phyloP scores from a whole-genome alignment of 129 eudicot species.

The Dittrichia graveolens region DNA sequence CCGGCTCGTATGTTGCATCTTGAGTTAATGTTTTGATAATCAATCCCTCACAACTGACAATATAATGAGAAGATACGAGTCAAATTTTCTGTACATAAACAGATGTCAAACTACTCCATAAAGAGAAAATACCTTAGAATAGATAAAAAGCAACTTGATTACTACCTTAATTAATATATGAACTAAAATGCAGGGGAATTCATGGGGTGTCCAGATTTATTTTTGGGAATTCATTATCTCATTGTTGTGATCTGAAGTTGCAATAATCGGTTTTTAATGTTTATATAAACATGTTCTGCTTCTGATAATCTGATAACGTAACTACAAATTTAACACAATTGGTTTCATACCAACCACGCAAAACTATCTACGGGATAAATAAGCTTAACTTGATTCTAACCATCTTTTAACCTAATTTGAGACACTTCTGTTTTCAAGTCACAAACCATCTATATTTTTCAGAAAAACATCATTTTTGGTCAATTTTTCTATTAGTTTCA shows the following conservation, averaged over 20 bases:
- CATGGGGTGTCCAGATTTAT: background rate
- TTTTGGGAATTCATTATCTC: background rate
- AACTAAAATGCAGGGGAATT: background rate
- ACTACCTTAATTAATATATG: background rate
- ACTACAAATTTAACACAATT: background rate
- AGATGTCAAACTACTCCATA: background rate
- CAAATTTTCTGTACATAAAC: background rate
- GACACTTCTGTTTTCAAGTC: background rate
- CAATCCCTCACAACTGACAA: constrained; percentile 85
- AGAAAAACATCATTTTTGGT: background rate
- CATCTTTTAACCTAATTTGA: background rate
- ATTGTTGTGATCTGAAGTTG: background rate
- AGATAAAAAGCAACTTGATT: background rate
- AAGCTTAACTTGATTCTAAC: background rate
- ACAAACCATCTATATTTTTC: background rate
- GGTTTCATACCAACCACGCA: background rate
- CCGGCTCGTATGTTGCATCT: constrained; percentile 96
- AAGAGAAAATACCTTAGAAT: background rate
- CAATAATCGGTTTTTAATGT: background rate
- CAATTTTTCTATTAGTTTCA: background rate
- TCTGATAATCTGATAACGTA: background rate
- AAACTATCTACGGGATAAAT: background rate
- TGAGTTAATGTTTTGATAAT: constrained; percentile 77
- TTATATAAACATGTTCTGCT: background rate
- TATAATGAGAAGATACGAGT: background rate